Base-by-base conservation (phyloP, 257 asterid species). In the Solanum chmielewskii region DNA sequence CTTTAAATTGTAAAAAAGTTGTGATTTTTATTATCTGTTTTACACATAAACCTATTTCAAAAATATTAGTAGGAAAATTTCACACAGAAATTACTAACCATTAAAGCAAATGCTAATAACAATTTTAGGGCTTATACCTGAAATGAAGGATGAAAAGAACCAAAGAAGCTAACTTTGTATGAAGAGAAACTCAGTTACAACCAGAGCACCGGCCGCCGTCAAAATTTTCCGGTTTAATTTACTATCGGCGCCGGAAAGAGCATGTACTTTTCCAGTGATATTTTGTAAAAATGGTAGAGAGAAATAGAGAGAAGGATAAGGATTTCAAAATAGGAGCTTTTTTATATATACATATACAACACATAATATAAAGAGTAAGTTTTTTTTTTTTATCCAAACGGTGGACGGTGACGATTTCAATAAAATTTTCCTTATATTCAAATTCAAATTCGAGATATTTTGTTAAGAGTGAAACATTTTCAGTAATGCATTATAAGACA, bases 371-470 rank as follows among this genome's bases (percentile, higher is more conserved):
- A 37, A 37, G 39, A 37, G 39, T 5, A n/a, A n/a, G n/a, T n/a
- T n/a, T n/a, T n/a, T n/a, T n/a, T n/a, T n/a, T n/a, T n/a, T n/a
- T n/a, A n/a, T n/a, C n/a, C n/a, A n/a, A n/a, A n/a, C n/a, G n/a
- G n/a, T n/a, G n/a, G n/a, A n/a, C n/a, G 37, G 37, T 33, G 37
- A 33, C 5, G 1, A 3, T 33, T 33, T 33, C 27, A 27, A 27
- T 27, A 27, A 1, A 27, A 27, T 27, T 27, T 27, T 27, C 27
- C 1, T 27, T 27, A 27, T 33, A 5, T 5, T 6, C 0, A 1
- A 5, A 0, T 0, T 37, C 0, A 1, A 37, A 37, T 6, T 37
- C 1, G 7, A 37, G 1, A 37, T 37, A 5, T 37, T 5, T 37
- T 0, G 7, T 37, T 37, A 37, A 37, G 2, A 37, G 39, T 37